Base-by-base conservation (phyloP, 371 early-diverging fungal species). In the Nematocida homosporus region DNA sequence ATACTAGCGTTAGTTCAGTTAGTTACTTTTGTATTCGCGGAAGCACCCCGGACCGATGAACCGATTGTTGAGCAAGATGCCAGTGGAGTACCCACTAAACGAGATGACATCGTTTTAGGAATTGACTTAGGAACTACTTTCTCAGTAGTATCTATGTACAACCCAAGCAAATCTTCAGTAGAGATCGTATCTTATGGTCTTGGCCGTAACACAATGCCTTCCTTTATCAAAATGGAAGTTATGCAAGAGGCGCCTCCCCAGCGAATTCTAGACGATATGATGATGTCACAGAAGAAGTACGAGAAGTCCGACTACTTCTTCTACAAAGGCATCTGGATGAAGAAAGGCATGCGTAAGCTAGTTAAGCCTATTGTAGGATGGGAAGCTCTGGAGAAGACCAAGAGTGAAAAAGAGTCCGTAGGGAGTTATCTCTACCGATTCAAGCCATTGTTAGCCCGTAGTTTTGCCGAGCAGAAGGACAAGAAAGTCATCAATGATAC, bases 71-170 rank as follows among this genome's bases (percentile, higher is more conserved):
- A 35, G 30, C 40, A 34, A 57, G 59, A 35, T 40, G 59, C 6
- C 10, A 29, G 20, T 18, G 6, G 23, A 13, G 34, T 29, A 20
- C 25, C 32, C 23, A 54, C 8, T 29, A 13, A 54, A 8, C 16
- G 8, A 23, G 20, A 57, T 10, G 41, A 6, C n/a, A 50, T 68
- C 2, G 69, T 63, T 5, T 47, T 85, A 30, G 86, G 86, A 53
- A 84, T 86, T 38, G 86, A 97, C 89, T 88, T 98, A 85, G 97
- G 99, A 85, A 97, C 97, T 82, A 97, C 97, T 83, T 95, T 95
- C 90, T 93, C 93, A 4, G 65, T 65, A 30, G 76, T 77, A 16
- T 94, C 95, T 86, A 92, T 95, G 79, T 95, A 90, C 85, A 93
- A 91, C 65, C 93, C 90, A 83, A 90, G 89, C 84, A 91, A 92